Evolutionary conservation across 371 early-diverging fungal species (phyloP).

Genomic region (Apophysomyces variabilis): DNA sequence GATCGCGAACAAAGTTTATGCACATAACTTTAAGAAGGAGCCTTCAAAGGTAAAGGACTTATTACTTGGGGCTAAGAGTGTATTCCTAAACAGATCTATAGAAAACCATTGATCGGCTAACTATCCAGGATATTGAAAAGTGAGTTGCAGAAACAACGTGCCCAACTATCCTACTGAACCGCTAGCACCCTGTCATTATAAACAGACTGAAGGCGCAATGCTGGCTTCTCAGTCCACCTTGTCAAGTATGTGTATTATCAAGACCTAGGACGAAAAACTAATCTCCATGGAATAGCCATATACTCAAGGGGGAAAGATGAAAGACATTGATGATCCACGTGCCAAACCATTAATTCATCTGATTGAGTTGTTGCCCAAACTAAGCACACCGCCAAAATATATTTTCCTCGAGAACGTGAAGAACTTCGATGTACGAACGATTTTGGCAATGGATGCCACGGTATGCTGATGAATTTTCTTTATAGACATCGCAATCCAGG

Average conservation of each 20-base stretch:
- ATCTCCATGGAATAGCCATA: slow-evolving; percentile 49
- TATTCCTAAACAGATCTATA: slow-evolving; percentile 12
- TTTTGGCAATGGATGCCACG: not conserved
- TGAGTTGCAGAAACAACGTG: slow-evolving; percentile 18
- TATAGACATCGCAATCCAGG: slow-evolving; percentile 64
- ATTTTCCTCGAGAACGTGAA: slow-evolving; percentile 79
- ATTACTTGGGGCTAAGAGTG: not conserved
- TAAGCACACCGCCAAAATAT: slow-evolving; percentile 54
- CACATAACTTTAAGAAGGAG: slow-evolving; percentile 60
- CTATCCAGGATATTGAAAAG: slow-evolving; percentile 62
- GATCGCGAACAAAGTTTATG: slow-evolving; percentile 73
- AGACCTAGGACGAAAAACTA: not conserved
- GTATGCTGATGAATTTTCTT: not conserved
- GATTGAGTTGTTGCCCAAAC: slow-evolving; percentile 57
- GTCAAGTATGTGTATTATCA: slow-evolving; percentile 56
- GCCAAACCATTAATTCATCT: slow-evolving; percentile 69
- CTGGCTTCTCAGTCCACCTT: slow-evolving; percentile 87
- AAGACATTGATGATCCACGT: slow-evolving; percentile 70
- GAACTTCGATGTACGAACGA: slow-evolving; percentile 68
- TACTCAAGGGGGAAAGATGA: slow-evolving; percentile 69
- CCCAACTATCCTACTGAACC: not conserved
- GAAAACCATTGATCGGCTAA: slow-evolving; percentile 70
- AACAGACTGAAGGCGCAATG: slow-evolving; percentile 63
- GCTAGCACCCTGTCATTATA: not conserved
- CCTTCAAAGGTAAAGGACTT: slow-evolving; percentile 55